Base-by-base conservation (phyloP, 345 rosid species). In the Melaleuca alternifolia region DNA sequence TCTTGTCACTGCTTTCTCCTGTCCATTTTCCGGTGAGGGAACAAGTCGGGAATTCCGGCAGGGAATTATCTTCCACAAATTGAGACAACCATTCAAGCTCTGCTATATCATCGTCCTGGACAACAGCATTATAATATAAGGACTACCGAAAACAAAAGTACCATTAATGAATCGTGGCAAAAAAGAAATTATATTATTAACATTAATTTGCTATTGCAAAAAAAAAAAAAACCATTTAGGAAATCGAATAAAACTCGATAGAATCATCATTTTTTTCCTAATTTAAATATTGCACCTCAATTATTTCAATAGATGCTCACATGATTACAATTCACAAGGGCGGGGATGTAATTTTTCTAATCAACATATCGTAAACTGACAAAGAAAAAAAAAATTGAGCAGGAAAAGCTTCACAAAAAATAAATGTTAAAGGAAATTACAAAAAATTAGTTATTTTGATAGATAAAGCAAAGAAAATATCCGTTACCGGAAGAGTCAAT, bases 31-130 rank as follows among this genome's bases (percentile, higher is more conserved):
- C 86, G 84, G 85, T 86, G 4, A 88, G 91, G 61, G 84, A 90
- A 21, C 89, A 86, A 4, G 88, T 50, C 16, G 89, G 87, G 52
- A 86, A 84, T 81, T 89, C 92, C 57, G 91, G 87, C 87, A 83
- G 85, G 76, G 92, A 90, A 83, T 91, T 90, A 86, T 92, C 94
- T 44, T 91, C 92, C 51, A 92, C 92, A 48, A 92, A 91, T 26
- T 85, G 91, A 14, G 94, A 92, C 30, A 92, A 81, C 94, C 94
- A 92, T 81, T 92, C 94, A 51, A 92, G 89, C 59, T 87, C 90
- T 41, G 87, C 92, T 52, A 88, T 54, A 62, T 90, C 92, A 85
- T 88, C 94, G 65, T 87, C 92, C 94, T 92, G 90, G 13, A 50
- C 44, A 86, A 84, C 26, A 44, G 48, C 21, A 37, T 2, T 1